phyloP scores from a whole-genome alignment of 345 rosid genomes.

The Aethionema arabicum region DNA sequence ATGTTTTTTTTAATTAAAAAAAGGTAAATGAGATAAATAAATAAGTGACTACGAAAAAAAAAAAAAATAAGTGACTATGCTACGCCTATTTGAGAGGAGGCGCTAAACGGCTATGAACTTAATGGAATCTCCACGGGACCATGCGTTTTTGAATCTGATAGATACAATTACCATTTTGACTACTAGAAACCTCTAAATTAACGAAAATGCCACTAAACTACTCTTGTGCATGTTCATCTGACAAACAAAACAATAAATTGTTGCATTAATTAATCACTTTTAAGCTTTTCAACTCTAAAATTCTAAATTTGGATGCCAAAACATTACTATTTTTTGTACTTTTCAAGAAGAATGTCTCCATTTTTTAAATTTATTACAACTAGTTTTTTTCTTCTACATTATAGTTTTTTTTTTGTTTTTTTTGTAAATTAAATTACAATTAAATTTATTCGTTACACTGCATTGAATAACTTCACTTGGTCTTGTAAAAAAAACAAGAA shows the following conservation, averaged over 20 bases:
- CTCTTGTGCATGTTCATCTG: constrained; percentile 19
- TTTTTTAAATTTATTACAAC: too few species aligned
- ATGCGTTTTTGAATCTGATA: constrained; percentile 13
- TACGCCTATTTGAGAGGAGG: constrained; percentile 1
- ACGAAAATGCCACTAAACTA: constrained; percentile 20
- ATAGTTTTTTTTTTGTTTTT: background rate
- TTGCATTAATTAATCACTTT: constrained; percentile 14
- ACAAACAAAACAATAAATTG: background rate
- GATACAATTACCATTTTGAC: constrained; percentile 4
- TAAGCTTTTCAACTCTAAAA: background rate
- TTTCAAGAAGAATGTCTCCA: constrained; percentile 30
- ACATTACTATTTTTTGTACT: constrained; percentile 2
- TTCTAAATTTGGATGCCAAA: constrained; percentile 21
- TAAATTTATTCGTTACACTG: too few species aligned
- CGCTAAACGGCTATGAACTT: constrained; percentile 27
- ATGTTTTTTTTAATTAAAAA: too few species aligned
- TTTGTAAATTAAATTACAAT: background rate
- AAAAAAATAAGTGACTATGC: constrained; percentile 6
- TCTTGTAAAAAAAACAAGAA: too few species aligned
- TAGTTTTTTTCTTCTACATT: background rate
- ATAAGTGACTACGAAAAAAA: constrained; percentile 18
- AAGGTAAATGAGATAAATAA: too few species aligned
- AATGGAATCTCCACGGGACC: constrained; percentile 21
- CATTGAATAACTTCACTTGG: too few species aligned
- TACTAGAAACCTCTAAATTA: constrained; percentile 3